Evolutionary conservation across 192 early-diverging fungal species (phyloP).

Genomic region (Linnemannia schmuckeri): DNA sequence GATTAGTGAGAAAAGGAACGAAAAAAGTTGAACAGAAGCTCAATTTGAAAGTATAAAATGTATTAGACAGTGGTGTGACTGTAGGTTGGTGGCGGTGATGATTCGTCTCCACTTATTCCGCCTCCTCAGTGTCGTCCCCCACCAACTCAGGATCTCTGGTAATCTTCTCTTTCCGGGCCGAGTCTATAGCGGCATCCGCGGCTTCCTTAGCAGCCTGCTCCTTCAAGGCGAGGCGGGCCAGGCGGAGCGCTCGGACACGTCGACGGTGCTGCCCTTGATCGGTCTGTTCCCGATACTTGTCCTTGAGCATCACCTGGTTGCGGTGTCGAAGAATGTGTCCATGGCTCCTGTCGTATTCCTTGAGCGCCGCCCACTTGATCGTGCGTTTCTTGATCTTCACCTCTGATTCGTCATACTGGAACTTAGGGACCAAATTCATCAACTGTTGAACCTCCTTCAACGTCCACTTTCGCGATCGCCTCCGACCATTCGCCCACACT

Average conservation of each 20-base stretch:
- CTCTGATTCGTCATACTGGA: constrained; percentile 13
- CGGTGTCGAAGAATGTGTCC: constrained; percentile 29
- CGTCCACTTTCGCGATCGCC: constrained; percentile 17
- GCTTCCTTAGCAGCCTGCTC: neutral
- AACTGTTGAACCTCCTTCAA: constrained; percentile 18
- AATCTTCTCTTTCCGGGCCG: neutral
- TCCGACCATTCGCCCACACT: neutral
- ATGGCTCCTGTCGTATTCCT: constrained; percentile 20
- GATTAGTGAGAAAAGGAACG: neutral
- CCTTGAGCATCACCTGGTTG: constrained; percentile 43
- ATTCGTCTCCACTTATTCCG: neutral
- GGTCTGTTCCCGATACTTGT: constrained; percentile 41
- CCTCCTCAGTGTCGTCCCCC: neutral
- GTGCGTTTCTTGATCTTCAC: neutral
- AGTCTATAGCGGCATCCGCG: neutral
- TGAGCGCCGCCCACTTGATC: constrained; percentile 30
- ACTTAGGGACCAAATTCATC: constrained; percentile 16
- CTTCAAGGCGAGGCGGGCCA: neutral
- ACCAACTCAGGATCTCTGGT: neutral
- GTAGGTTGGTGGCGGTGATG: neutral
- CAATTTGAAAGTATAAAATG: neutral
- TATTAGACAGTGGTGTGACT: neutral
- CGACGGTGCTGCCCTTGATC: constrained; percentile 22
- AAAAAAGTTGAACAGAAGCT: neutral
- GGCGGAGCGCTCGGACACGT: neutral